Percentiles rank a stretch among this genome's conserved stretches.
Conservation (phyloP, 73 alveolate genomes). For the Uronychia binucleata region DNA sequence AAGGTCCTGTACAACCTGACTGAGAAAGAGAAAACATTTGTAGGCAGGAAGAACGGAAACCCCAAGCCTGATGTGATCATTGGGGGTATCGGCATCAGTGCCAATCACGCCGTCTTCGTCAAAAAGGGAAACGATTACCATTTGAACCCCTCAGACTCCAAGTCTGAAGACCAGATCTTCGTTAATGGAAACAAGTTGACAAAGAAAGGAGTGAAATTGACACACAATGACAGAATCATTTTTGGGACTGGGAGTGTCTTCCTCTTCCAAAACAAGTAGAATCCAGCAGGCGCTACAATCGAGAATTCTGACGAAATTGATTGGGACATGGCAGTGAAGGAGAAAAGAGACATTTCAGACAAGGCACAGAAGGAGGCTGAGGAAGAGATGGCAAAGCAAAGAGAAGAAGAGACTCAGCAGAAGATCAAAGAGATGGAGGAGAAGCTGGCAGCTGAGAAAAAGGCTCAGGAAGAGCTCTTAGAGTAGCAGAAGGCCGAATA, state of each 20-base stretch:
- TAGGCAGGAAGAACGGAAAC: slow-evolving; percentile 71
- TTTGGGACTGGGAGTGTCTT: slow-evolving; percentile 76
- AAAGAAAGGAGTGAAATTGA: slow-evolving; percentile 45
- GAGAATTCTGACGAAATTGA: slow-evolving; percentile 48
- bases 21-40: slow-evolving; percentile 38
- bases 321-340: slow-evolving; percentile 64
- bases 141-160: slow-evolving; percentile 49
- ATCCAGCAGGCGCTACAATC: slow-evolving; percentile 14
- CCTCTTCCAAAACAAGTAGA: slow-evolving; percentile 59
- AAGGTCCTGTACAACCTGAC: slow-evolving; percentile 51
- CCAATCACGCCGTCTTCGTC: slow-evolving; percentile 75
- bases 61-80: slow-evolving; percentile 64
- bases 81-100: slow-evolving; percentile 79
- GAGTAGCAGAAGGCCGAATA: slow-evolving; percentile 38
- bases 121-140: slow-evolving; percentile 52
- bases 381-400: not conserved
- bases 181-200: slow-evolving; percentile 79
- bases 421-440: not conserved
- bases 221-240: slow-evolving; percentile 73
- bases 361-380: slow-evolving; percentile 20
- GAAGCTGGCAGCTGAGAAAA: slow-evolving; percentile 9
- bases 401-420: not conserved
- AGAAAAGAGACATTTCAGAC: slow-evolving; percentile 3
- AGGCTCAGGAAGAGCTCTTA: slow-evolving; percentile 51
- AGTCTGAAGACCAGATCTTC: slow-evolving; percentile 59